Percentiles rank a stretch among this genome's conserved stretches.
phyloP scores from a whole-genome alignment of 2,329 filamentous ascomycete species.

The Fusarium sp. region DNA sequence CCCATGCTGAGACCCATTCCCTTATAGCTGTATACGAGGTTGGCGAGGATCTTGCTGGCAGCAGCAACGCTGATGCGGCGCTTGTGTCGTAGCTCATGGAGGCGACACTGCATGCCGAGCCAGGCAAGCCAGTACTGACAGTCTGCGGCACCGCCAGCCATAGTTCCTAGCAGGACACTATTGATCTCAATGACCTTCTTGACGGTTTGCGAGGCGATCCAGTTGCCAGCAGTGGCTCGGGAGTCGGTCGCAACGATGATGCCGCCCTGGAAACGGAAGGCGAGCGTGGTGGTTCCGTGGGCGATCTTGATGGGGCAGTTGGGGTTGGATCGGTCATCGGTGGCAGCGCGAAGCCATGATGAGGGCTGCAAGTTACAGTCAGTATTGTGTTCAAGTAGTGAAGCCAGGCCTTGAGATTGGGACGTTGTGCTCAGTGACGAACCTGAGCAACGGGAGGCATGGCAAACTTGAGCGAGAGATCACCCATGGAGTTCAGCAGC shows the following conservation, averaged over 20 bases:
- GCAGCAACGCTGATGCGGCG: slow-evolving; percentile 97
- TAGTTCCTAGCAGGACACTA: slow-evolving; percentile 91
- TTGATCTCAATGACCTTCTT: slow-evolving; percentile 99
- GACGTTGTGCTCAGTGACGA: slow-evolving; percentile 51
- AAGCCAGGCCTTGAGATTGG: not conserved
- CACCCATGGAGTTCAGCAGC: slow-evolving; percentile 77
- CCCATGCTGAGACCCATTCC: slow-evolving; percentile 99
- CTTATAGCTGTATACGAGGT: slow-evolving; percentile 98
- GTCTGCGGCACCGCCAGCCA: slow-evolving; percentile 98
- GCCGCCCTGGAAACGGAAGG: slow-evolving; percentile 97
- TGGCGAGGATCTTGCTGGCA: slow-evolving; percentile 97
- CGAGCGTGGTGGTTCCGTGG: slow-evolving; percentile 97
- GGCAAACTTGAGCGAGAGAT: slow-evolving; percentile 91
- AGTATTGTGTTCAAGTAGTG: slow-evolving; percentile 1
- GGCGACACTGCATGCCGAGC: slow-evolving; percentile 98
- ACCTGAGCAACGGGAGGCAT: slow-evolving; percentile 94
- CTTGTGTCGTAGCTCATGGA: slow-evolving; percentile 99
- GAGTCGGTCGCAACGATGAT: slow-evolving; percentile 99
- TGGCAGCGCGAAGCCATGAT: slow-evolving; percentile 95
- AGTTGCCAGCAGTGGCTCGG: slow-evolving; percentile 95
- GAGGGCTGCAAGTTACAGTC: slow-evolving; percentile 71
- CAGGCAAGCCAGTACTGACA: slow-evolving; percentile 99
- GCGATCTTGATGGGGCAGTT: slow-evolving; percentile 99
- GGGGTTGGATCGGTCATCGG: slow-evolving; percentile 96
- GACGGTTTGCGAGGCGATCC: slow-evolving; percentile 99